Conservation (phyloP, 2,329 filamentous ascomycete species). For the Paecilomyces dactylethromorphus region DNA sequence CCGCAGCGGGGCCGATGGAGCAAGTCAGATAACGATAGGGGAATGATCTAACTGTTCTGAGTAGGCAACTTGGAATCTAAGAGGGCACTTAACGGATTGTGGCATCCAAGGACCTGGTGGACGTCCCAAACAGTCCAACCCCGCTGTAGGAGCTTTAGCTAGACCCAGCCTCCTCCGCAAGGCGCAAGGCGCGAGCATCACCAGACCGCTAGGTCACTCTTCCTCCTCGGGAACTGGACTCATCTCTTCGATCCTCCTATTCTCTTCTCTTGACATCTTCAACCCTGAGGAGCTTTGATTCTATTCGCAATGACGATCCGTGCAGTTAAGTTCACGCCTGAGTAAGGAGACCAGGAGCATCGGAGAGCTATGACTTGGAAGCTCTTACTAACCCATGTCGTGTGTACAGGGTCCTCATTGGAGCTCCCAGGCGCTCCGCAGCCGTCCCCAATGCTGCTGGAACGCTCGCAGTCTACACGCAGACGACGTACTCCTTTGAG, state of each 20-base stretch:
- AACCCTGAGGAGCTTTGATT: not conserved
- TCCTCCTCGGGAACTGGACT: not conserved
- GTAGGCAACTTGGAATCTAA: not conserved
- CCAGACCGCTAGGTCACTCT: not conserved
- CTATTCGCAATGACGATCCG: slow-evolving; percentile 29
- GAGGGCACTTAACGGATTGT: not conserved
- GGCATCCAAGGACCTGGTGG: not conserved
- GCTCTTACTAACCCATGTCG: not conserved
- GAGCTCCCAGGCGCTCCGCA: slow-evolving; percentile 40
- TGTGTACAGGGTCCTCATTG: slow-evolving; percentile 35
- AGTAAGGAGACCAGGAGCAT: slow-evolving; percentile 20
- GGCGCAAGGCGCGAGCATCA: not conserved
- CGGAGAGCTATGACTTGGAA: not conserved
- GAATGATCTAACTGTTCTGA: not conserved
- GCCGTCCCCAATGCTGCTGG: slow-evolving; percentile 40
- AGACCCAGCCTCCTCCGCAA: not conserved
- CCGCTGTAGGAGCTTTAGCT: not conserved
- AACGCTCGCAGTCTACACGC: slow-evolving; percentile 42
- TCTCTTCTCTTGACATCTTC: not conserved
- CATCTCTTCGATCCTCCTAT: not conserved
- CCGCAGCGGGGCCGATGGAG: not conserved
- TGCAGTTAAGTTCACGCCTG: slow-evolving; percentile 35
- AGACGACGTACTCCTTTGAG: slow-evolving; percentile 45
- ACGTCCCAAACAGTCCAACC: too few relatives aligned
- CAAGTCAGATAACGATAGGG: not conserved